Base-by-base conservation (phyloP, 2,329 filamentous ascomycete genomes). In the Hymenotorrendiella dingleyae region DNA sequence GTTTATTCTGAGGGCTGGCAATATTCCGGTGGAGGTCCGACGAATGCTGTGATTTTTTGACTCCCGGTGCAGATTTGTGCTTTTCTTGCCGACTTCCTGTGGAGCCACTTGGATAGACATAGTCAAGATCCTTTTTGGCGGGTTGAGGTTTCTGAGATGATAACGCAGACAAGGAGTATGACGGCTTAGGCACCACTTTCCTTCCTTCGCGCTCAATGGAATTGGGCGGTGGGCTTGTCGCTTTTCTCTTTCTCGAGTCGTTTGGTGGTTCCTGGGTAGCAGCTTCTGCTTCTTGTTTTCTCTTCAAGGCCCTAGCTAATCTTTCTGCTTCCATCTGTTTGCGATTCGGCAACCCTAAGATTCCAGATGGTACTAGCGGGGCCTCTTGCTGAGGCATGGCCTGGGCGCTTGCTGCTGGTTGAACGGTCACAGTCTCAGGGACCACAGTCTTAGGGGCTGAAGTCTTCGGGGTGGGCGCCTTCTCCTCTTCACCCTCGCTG, bases 291-390 rank as follows among this genome's bases (percentile, higher is more conserved):
- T 90, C 86, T 32, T 72, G 72, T 28, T 80, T 62, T 34, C 30
- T 50, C 27, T 42, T 33, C 19, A 32, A 27, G 24, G 34, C 32
- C 53, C 90, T 76, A 17, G 78, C 81, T 11, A 94, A 72, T 29
- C 91, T 80, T 60, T 94, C 88, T 55, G 81, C 72, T 62, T 96
- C 91, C 87, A 95, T 93, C 40, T 79, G 76, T 63, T 82, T 87
- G 26, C 90, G 77, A 65, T 95, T 76, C 1, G 94, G 35, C 1
- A 94, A 36, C 8, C 47, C 50, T 9, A 52, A 37, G n/a, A 55
- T 29, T 9, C 44, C 47, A 14, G 21, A n/a, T 20, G 19, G 19
- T 21, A 27, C 3, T 26, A 33, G 14, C 12, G 36, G 11, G 16
- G 12, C 20, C n/a, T 14, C 9, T 30, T 14, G 14, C 11, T 22